Conservation (phyloP, 495 filamentous ascomycete species). For the Letharia columbiana region DNA sequence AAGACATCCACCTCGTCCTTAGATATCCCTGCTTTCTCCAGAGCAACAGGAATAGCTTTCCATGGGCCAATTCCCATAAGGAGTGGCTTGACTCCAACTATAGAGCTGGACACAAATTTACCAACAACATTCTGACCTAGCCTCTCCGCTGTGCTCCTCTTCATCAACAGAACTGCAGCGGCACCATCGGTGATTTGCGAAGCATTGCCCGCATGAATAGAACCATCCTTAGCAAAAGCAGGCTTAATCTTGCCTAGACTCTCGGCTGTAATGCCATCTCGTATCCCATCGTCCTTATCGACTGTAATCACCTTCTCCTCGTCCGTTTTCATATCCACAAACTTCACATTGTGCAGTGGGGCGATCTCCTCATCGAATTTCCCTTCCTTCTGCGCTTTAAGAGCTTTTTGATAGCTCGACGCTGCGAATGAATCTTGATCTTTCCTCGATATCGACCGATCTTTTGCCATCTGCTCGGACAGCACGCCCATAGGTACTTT, state of each 20-base stretch:
- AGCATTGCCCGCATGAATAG: conserved; percentile 93
- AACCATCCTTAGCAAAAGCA: conserved; percentile 84
- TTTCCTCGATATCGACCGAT: conserved; percentile 59
- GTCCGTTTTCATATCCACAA: conserved; percentile 80
- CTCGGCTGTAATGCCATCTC: conserved; percentile 77
- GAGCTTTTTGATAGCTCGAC: conserved; percentile 78
- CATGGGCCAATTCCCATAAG: conserved; percentile 95
- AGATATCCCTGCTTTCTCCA: conserved; percentile 74
- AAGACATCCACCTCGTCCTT: conserved; percentile 93
- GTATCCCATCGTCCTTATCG: conserved; percentile 76
- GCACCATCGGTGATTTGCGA: conserved; percentile 93
- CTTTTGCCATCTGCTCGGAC: conserved; percentile 91
- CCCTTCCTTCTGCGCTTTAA: conserved; percentile 74
- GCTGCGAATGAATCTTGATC: conserved; percentile 88
- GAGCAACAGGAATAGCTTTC: conserved; percentile 88
- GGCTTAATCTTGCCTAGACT: conserved; percentile 80
- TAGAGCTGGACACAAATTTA: conserved; percentile 75
- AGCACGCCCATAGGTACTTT: conserved; percentile 96
- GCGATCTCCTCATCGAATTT: conserved; percentile 91
- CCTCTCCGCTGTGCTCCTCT: conserved; percentile 78
- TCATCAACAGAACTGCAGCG: conserved; percentile 92
- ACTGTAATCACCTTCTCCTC: conserved; percentile 82
- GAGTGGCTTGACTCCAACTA: conserved; percentile 84
- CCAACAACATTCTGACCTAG: conserved; percentile 83
- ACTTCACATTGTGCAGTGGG: conserved; percentile 66